phyloP scores from a whole-genome alignment of 306 rosid species.

The Medicago ruthenica region DNA sequence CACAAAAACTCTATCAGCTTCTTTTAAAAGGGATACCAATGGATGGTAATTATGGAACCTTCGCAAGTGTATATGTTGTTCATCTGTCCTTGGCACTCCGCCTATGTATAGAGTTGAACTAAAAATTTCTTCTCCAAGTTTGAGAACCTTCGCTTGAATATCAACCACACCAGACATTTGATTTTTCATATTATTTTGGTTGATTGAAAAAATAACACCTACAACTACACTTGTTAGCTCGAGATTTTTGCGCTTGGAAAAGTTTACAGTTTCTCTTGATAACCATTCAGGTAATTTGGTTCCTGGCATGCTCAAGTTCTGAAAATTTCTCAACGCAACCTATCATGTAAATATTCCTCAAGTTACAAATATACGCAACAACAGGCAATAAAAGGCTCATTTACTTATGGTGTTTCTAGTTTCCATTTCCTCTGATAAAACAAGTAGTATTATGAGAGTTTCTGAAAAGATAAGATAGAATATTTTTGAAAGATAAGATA shows the following conservation, averaged over 20 bases:
- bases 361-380: too few species aligned
- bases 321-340: constrained; percentile 61
- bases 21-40: constrained; percentile 43
- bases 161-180: constrained; percentile 44
- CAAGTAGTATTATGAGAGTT: too few species aligned
- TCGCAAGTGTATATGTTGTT: constrained; percentile 60
- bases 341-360: too few species aligned
- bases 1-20: constrained; percentile 55
- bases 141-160: constrained; percentile 54
- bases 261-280: constrained; percentile 48
- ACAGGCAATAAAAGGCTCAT: too few species aligned
- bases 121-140: constrained; percentile 37
- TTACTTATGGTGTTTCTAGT: too few species aligned
- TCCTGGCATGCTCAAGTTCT: constrained; percentile 70
- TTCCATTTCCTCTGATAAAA: too few species aligned
- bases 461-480: too few species aligned
- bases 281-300: constrained; percentile 66
- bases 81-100: constrained; percentile 60
- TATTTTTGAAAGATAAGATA: too few species aligned
- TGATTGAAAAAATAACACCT: constrained; percentile 57
- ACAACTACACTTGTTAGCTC: constrained; percentile 52
- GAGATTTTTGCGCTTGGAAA: constrained; percentile 50
- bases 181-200: too few species aligned
- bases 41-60: constrained; percentile 44
- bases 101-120: constrained; percentile 35